Evolutionary conservation across 768 basidiomycete species (phyloP), one percentile per base, ranked within the genome.

Genomic region (Sarcodon aspratus): DNA sequence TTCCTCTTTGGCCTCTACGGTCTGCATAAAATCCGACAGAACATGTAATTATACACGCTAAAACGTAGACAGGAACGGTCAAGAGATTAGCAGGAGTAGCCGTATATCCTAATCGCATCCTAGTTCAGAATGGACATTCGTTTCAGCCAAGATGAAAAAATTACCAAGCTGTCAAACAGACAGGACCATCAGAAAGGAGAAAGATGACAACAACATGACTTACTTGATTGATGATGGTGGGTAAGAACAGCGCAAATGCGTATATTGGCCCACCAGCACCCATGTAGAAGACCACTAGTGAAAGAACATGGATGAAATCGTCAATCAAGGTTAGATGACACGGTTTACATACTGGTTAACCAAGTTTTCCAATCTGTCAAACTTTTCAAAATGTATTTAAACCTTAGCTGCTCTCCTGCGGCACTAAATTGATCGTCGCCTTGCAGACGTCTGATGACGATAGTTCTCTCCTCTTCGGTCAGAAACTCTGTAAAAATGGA

Each of bases 11-110:
- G n/a, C 75, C 76, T 21, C 73, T 62, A 7, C 74, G 71, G 57
- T 86, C 85, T 18, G 81, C 81, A 18, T 78, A 54, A 50, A 80
- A 69, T 13, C 85, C 85, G 43, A 85, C 65, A 33, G 67, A 50
- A 52, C 75, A 71, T 5, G 86, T 88, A 56, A 84, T 66, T 35
- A 84, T 60, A 55, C 83, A 83, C 15, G 80, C 78, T 75, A 81
- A 85, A 6, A 72, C 75, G 57, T 88, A 88, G 31, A 87, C 81
- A 1, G 86, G 85, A 3, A 88, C 84, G 0, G 82, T 83, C 12
- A 90, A 68, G 9, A 89, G 61, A 57, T 89, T 88, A 2, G 85
- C 83, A 21, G 68, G 62, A 1, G 82, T 86, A 9, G 82, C 77
- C 36, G 65, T 61, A 65, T 73, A 84, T 3, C 80, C 82, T 75